A percentile compares a stretch with the other conserved stretches of the same genome.
These are phyloP conservation scores for Fusarium irregulare DNA, from an alignment of 2,329 filamentous ascomycete species.

Conservation along the genomic window DNA sequence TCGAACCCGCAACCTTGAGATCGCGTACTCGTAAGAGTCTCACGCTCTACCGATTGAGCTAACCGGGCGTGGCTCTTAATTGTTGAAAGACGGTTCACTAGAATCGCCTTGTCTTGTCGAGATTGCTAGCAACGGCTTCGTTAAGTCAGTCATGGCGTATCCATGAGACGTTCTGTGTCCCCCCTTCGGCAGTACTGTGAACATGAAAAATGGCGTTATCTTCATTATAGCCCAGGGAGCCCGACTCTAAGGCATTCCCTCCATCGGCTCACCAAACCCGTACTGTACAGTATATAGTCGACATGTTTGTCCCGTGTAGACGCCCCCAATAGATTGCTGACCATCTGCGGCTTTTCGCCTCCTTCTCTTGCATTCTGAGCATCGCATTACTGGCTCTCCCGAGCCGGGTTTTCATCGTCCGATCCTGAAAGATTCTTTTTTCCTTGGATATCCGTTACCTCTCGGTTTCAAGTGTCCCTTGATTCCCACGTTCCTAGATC, in stretches of 20 bases:
- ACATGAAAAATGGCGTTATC: constrained; percentile 29
- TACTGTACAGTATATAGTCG: constrained; percentile 35
- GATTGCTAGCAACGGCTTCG: neutral
- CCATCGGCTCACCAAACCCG: constrained; percentile 27
- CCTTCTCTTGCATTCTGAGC: constrained; percentile 16
- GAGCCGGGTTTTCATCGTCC: neutral
- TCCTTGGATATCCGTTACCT: constrained; percentile 4
- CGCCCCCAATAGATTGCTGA: constrained; percentile 21
- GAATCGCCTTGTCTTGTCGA: neutral
- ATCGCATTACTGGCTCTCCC: constrained; percentile 1
- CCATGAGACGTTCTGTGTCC: neutral
- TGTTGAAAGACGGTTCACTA: neutral
- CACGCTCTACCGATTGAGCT: constrained; percentile 67
- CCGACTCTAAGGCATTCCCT: constrained; percentile 12
- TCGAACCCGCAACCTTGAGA: constrained; percentile 68
- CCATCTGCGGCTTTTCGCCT: constrained; percentile 6
- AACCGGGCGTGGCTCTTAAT: constrained; percentile 13
- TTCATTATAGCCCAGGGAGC: constrained; percentile 38
- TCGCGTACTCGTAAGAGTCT: constrained; percentile 65
- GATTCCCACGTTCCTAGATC: constrained; percentile 63
- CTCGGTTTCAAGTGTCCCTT: constrained; percentile 43
- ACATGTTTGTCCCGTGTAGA: constrained; percentile 28
- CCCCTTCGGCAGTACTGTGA: neutral
- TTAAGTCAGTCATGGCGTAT: neutral
- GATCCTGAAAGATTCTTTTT: neutral